A percentile compares a stretch with the other conserved stretches of the same genome.
Evolutionary conservation across 1,284 basidiomycete species (phyloP).

Genomic region (Vanrija humicola): DNA sequence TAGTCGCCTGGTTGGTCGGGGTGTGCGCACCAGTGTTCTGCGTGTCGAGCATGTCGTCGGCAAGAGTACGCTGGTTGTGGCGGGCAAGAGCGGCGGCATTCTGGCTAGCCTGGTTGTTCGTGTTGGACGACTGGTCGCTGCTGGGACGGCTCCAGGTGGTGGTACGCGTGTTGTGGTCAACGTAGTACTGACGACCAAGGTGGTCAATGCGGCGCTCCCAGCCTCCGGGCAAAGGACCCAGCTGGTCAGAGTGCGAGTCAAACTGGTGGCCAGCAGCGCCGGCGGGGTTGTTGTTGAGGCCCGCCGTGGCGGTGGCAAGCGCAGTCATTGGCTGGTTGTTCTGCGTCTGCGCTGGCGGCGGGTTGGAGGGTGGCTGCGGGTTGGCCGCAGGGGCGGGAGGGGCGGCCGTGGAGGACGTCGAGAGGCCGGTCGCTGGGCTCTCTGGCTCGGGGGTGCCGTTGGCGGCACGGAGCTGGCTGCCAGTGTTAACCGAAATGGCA

Average conservation of each 20-base stretch:
- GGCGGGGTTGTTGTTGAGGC: slow-evolving; percentile 30
- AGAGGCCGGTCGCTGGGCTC: slow-evolving; percentile 8
- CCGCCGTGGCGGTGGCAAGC: slow-evolving; percentile 46
- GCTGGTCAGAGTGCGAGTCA: slow-evolving; percentile 72
- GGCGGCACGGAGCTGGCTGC: slow-evolving; percentile 30
- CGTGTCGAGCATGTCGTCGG: slow-evolving; percentile 72
- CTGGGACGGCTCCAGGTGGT: slow-evolving; percentile 85
- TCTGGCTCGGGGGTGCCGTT: slow-evolving; percentile 20
- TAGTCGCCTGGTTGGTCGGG: slow-evolving; percentile 10
- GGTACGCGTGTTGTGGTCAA: slow-evolving; percentile 86
- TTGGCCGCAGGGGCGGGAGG: not conserved
- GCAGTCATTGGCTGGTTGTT: slow-evolving; percentile 38
- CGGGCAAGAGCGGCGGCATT: slow-evolving; percentile 67
- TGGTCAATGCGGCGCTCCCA: slow-evolving; percentile 93
- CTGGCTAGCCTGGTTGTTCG: slow-evolving; percentile 52
- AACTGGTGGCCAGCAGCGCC: slow-evolving; percentile 61
- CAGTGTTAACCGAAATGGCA: slow-evolving; percentile 35
- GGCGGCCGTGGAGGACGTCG: slow-evolving; percentile 45
- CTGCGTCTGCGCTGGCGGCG: not conserved
- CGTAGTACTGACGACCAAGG: slow-evolving; percentile 84
- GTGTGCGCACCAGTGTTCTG: slow-evolving; percentile 19
- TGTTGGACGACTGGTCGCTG: slow-evolving; percentile 49
- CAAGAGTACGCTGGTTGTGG: slow-evolving; percentile 69
- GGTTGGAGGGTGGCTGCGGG: not conserved
- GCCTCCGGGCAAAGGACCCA: slow-evolving; percentile 73